Conservation (phyloP, 164 flowering plant species). For the Akebia trifoliata region DNA sequence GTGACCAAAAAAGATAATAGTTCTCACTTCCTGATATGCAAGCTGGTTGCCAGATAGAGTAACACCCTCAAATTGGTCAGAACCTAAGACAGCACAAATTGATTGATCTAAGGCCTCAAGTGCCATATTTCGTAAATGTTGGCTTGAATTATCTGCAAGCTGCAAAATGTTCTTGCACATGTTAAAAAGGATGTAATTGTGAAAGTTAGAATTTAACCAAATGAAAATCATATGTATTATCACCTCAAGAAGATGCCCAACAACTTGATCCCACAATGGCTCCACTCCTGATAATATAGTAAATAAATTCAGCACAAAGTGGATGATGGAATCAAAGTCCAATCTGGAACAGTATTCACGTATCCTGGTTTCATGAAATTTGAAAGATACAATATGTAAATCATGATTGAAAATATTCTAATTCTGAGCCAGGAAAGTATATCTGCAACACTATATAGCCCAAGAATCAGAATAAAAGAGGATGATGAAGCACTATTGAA, state of each 20-base stretch:
- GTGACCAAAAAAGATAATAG: slow-evolving; percentile 1
- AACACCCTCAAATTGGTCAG: slow-evolving; percentile 51
- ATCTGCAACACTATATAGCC: no score
- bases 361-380: neutral
- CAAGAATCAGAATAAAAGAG: no score
- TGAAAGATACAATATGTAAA: slow-evolving; percentile 3
- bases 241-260: slow-evolving; percentile 92
- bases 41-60: slow-evolving; percentile 19
- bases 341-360: neutral
- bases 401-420: no score
- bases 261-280: slow-evolving; percentile 90
- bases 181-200: slow-evolving; percentile 5
- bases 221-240: slow-evolving; percentile 13
- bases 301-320: slow-evolving; percentile 12
- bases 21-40: slow-evolving; percentile 40
- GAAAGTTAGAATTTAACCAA: neutral
- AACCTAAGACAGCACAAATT: slow-evolving; percentile 85
- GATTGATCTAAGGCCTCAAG: slow-evolving; percentile 92
- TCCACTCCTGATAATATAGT: slow-evolving; percentile 58
- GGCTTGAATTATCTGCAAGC: slow-evolving; percentile 79
- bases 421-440: no score
- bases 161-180: slow-evolving; percentile 30
- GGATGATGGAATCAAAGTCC: neutral
- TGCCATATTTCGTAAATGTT: slow-evolving; percentile 65
- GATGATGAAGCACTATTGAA: no score